Percentiles rank a stretch among this genome's conserved stretches.
Evolutionary conservation across 1,284 basidiomycete species (phyloP).

Genomic region (Ustilago lituana): DNA sequence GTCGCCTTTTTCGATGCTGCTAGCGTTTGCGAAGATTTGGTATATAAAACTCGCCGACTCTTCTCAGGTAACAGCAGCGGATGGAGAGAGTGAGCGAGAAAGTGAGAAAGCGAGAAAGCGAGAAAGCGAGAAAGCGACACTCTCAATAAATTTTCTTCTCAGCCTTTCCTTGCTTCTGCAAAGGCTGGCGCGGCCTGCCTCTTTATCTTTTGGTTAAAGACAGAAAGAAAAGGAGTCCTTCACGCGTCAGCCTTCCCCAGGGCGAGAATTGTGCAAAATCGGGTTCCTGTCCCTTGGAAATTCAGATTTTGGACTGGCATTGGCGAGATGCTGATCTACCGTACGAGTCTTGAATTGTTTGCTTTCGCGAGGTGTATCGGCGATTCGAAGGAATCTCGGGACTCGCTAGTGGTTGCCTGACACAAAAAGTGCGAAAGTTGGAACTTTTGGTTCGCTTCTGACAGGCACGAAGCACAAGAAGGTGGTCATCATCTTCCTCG

Average conservation of each 20-base stretch:
- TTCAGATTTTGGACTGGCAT: too few species aligned
- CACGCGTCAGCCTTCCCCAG: too few species aligned
- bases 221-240: constrained; percentile 21
- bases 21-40: constrained; percentile 6
- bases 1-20: neutral
- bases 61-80: too few species aligned
- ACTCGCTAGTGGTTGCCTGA: neutral
- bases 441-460: constrained; percentile 10
- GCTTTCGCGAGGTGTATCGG: constrained; percentile 8
- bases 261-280: too few species aligned
- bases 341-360: too few species aligned
- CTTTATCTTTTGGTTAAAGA: neutral
- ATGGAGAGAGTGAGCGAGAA: too few species aligned
- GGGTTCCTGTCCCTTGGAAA: too few species aligned
- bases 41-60: neutral
- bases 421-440: constrained; percentile 11
- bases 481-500: too few species aligned
- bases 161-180: neutral
- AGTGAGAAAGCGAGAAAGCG: too few species aligned
- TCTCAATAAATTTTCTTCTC: constrained; percentile 41
- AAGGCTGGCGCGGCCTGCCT: constrained; percentile 29
- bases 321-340: too few species aligned
- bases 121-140: too few species aligned
- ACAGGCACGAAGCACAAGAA: too few species aligned
- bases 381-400: constrained; percentile 15